Evolutionary conservation across 2,329 filamentous ascomycete species (phyloP), one percentile per base, ranked within the genome.

Genomic region (Calycina marina): DNA sequence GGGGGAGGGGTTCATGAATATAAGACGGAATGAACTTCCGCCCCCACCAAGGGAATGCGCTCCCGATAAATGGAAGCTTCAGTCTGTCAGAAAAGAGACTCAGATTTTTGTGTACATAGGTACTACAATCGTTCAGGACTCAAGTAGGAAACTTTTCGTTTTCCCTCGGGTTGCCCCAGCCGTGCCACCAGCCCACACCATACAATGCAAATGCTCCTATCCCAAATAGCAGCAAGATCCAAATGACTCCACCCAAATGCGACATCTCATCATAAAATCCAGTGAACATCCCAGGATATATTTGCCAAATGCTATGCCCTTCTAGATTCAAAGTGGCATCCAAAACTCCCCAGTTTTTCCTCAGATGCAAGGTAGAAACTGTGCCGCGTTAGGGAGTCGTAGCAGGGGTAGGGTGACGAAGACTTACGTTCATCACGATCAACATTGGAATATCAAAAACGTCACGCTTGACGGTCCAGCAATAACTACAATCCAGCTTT

Each of bases 391-490:
- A 32, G 30, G 15, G 12, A 28, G 4, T 17, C 27, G 10, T 20
- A 14, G 14, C 9, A 22, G 26, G 17, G 16, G 22, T 25, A 17
- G n/a, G 26, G 32, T 18, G 15, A n/a, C n/a, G n/a, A 13, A 33
- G 6, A 77, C 86, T 77, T 56, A 94, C 90, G 61, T 94, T 94
- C 64, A 96, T 88, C 51, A 94, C 82, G 56, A 96, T 92, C 61
- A 96, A 67, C 84, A 94, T 93, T 14, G 90, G 90, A 56, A 96
- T 93, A 60, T 96, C 88, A 60, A 96, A 96, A 25, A 90, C 83
- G 56, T 98, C 90, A 41, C 88, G 69, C 61, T 93, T 93, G 40
- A 96, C 86, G 41, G 83, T 88, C 86, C 88, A 96, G 61, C 83
- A 93, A 59, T 92, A 93, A 48, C 81, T 85, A 61, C 86, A 94